Percentiles rank a stretch among this genome's conserved stretches.
These are phyloP conservation scores for Zhuliangozyma blackwelliae DNA, from an alignment of 1,139 yeast genomes.

Conservation along the genomic window DNA sequence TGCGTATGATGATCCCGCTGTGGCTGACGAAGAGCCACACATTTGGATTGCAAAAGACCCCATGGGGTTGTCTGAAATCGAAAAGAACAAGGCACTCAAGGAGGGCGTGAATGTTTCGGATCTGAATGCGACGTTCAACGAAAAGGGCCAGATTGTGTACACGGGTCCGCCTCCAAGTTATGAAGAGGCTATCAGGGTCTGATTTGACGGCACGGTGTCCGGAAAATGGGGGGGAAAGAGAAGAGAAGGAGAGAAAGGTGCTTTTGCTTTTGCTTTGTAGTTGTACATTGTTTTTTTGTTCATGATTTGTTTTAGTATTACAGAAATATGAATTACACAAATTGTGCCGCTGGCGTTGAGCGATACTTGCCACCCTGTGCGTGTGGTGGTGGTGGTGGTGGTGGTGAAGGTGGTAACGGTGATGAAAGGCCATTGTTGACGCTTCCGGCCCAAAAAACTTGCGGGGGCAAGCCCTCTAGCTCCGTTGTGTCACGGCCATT, in stretches of 20 bases:
- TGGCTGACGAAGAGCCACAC: conserved; percentile 56
- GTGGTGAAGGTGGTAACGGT: too few relatives aligned
- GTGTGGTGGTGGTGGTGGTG: too few relatives aligned
- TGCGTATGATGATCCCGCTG: conserved; percentile 69
- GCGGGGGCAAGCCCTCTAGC: too few relatives aligned
- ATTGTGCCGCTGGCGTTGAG: too few relatives aligned
- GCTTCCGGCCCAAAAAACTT: too few relatives aligned
- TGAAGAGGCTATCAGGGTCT: conserved; percentile 41
- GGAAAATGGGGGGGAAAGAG: too few relatives aligned
- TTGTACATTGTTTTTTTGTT: background rate
- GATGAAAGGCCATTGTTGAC: too few relatives aligned
- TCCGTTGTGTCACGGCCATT: too few relatives aligned
- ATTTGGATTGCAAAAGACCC: conserved; percentile 70
- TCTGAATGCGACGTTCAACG: conserved; percentile 52
- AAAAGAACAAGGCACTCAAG: conserved; percentile 54
- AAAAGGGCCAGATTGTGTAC: conserved; percentile 49
- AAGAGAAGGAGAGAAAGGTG: background rate
- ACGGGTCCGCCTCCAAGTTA: conserved; percentile 63
- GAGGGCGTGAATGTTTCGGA: conserved; percentile 56
- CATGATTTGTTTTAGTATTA: conserved; percentile 1
- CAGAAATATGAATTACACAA: too few relatives aligned
- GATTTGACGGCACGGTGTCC: conserved; percentile 9
- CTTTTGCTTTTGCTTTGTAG: background rate
- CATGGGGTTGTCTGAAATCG: conserved; percentile 62
- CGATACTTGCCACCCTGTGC: too few relatives aligned